Percentiles rank a stretch among this genome's conserved stretches.
These are phyloP conservation scores for Helminthosporium solani DNA, from an alignment of 2,329 filamentous ascomycete genomes.

Conservation along the genomic window DNA sequence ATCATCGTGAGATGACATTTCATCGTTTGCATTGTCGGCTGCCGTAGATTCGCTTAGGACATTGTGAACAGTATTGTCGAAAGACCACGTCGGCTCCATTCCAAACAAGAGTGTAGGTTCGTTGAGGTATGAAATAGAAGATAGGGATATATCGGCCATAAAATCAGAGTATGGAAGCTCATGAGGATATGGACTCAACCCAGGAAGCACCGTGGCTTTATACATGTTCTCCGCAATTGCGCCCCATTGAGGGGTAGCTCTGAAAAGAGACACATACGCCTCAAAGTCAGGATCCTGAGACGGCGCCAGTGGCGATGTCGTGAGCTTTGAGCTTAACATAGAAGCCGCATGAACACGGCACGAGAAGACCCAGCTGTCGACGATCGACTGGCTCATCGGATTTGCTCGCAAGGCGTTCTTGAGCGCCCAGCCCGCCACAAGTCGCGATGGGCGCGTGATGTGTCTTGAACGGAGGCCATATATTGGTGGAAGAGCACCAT, in stretches of 20 bases:
- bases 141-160: background rate
- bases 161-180: background rate
- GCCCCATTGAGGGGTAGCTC: background rate
- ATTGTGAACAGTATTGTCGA: background rate
- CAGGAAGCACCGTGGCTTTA: background rate
- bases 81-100: background rate
- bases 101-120: background rate
- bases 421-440: background rate
- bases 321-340: constrained; percentile 3
- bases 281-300: background rate
- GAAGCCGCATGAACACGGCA: background rate
- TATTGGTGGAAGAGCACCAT: constrained; percentile 1
- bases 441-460: background rate
- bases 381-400: background rate
- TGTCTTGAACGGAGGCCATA: background rate
- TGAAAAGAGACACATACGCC: constrained; percentile 1
- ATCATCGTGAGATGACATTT: background rate
- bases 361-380: background rate
- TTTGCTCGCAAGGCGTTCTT: background rate
- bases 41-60: background rate
- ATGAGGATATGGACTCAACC: background rate
- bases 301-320: background rate
- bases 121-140: background rate
- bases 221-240: background rate
- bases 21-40: background rate